A percentile compares a stretch with the other conserved stretches of the same genome.
Conservation (phyloP, 768 basidiomycete species). For the Lanmaoa pseudosensibilis region DNA sequence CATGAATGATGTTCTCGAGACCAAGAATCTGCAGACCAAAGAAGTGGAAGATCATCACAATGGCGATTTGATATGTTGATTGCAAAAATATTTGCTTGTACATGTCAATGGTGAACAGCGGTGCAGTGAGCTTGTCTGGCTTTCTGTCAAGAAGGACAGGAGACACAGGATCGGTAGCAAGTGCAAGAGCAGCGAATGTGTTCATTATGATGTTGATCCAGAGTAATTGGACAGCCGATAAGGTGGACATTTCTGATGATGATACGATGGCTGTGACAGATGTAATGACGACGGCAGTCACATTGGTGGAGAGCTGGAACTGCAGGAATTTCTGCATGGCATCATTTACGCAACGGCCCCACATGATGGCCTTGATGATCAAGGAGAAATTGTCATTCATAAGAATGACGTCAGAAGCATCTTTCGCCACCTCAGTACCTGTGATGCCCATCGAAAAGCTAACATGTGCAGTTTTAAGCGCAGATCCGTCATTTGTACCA, state of each 20-base stretch:
- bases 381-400: slow-evolving; percentile 98
- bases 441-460: slow-evolving; percentile 97
- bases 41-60: slow-evolving; percentile 91
- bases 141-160: slow-evolving; percentile 79
- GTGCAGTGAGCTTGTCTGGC: slow-evolving; percentile 86
- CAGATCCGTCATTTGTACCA: slow-evolving; percentile 97
- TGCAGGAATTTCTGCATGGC: slow-evolving; percentile 96
- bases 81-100: slow-evolving; percentile 95
- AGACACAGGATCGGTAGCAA: slow-evolving; percentile 94
- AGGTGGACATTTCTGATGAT: slow-evolving; percentile 70
- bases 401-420: slow-evolving; percentile 97
- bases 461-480: slow-evolving; percentile 92
- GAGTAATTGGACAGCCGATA: slow-evolving; percentile 92
- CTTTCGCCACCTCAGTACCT: slow-evolving; percentile 98
- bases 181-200: slow-evolving; percentile 95
- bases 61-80: slow-evolving; percentile 77
- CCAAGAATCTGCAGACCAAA: slow-evolving; percentile 71
- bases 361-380: slow-evolving; percentile 97
- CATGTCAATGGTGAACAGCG: slow-evolving; percentile 92
- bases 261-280: slow-evolving; percentile 89
- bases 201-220: slow-evolving; percentile 99
- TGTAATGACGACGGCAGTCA: slow-evolving; percentile 93
- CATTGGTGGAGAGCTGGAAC: slow-evolving; percentile 92
- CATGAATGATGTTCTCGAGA: too few species aligned
- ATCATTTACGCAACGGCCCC: slow-evolving; percentile 99